Conservation (phyloP, 1,284 basidiomycete genomes). For the Ustilago vetiveriae region DNA sequence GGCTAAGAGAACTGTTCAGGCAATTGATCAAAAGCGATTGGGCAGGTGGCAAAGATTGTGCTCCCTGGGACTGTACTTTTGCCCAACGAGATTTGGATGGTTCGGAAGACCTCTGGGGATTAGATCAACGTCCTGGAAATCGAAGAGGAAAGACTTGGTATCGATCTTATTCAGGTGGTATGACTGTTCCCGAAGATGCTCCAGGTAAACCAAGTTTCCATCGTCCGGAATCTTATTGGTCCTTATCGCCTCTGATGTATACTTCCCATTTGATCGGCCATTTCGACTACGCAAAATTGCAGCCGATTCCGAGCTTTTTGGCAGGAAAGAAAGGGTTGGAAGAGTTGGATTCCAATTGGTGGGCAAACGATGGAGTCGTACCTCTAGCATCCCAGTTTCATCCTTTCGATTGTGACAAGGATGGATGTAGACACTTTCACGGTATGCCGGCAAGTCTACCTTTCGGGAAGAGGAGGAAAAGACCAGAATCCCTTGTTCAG, state of each 20-base stretch:
- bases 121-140: not conserved
- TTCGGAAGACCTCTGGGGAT: constrained; percentile 19
- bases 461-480: constrained; percentile 5
- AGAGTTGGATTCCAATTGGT: constrained; percentile 23
- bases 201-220: constrained; percentile 2
- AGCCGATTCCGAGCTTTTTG: constrained; percentile 15
- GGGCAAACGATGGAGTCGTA: constrained; percentile 52
- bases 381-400: constrained; percentile 52
- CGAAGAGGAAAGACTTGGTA: constrained; percentile 35
- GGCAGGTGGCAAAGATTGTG: constrained; percentile 49
- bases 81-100: constrained; percentile 24
- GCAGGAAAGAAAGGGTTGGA: not conserved
- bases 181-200: constrained; percentile 20
- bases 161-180: constrained; percentile 39
- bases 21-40: constrained; percentile 49
- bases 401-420: constrained; percentile 30
- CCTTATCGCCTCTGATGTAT: constrained; percentile 29
- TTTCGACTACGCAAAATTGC: constrained; percentile 31
- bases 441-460: constrained; percentile 26
- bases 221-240: constrained; percentile 27
- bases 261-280: constrained; percentile 27
- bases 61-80: constrained; percentile 56
- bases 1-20: constrained; percentile 17
- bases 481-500: constrained; percentile 12
- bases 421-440: constrained; percentile 21